These are phyloP conservation scores for Gossypium stocksii DNA, from an alignment of 345 rosid genomes.

Conservation along the genomic window DNA sequence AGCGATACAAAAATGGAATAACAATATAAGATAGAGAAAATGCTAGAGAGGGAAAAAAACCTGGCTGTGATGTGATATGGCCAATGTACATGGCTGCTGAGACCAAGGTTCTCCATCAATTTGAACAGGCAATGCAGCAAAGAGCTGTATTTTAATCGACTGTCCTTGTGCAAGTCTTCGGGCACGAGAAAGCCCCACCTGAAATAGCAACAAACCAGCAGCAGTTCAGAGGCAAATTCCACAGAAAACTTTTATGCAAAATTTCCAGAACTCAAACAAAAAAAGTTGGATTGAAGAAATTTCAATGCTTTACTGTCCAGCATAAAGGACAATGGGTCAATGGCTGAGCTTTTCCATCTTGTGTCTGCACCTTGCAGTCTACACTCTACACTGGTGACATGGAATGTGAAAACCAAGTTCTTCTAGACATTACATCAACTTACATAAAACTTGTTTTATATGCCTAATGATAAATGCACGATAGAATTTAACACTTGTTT, in stretches of 20 bases:
- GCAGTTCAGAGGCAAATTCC: conserved; percentile 11
- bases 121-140: conserved; percentile 79
- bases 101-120: conserved; percentile 97
- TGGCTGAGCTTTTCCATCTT: not conserved
- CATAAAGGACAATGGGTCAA: not conserved
- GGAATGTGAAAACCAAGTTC: not conserved
- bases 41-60: conserved; percentile 31
- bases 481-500: not conserved
- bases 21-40: not conserved
- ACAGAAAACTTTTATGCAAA: not conserved
- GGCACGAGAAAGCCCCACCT: conserved; percentile 97
- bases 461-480: not conserved
- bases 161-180: conserved; percentile 92
- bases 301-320: not conserved
- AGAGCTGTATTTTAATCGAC: conserved; percentile 78
- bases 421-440: not conserved
- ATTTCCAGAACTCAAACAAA: not conserved
- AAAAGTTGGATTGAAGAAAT: not conserved
- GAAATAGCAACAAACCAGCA: conserved; percentile 17
- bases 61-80: conserved; percentile 91
- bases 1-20: not conserved
- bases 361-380: not conserved
- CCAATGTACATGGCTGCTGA: conserved; percentile 76
- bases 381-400: not conserved
- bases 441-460: not conserved